Base-by-base conservation (phyloP, 768 basidiomycete species). In the Tylopilus rubrobrunneus region DNA sequence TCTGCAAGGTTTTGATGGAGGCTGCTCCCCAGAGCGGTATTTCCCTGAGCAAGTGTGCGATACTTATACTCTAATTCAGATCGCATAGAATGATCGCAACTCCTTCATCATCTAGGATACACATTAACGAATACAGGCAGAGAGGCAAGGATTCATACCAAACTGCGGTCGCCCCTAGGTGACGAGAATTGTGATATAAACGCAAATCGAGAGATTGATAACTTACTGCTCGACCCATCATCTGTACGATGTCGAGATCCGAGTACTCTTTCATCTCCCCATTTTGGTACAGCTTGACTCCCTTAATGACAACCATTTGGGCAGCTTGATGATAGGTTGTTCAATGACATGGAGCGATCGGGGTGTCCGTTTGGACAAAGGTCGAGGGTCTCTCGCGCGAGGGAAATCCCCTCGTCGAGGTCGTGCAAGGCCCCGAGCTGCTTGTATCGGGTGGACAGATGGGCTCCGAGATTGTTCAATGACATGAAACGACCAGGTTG, bases 211-310 rank as follows among this genome's bases (percentile, higher is more conserved):
- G 28, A 15, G 42, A 39, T 39, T 3, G 33, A 1, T 42, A 51
- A 47, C 84, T 68, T 66, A 91, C 90, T 41, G 94, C 94, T 45
- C 97, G 83, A 7, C 96, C 97, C 53, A 98, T 82, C 96, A 98
- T 98, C 69, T 97, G 95, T 79, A 91, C 84, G 28, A 98, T 78
- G 62, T 98, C 97, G 6, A 97, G 77, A 66, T 97, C 95, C 0
- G 88, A 87, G 68, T 97, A 97, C 61, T 98, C 94, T 33, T 78
- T 75, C 45, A 82, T 81, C 15, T 74, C 74, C 43, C 79, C 81
- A 48, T 86, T 87, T 57, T 85, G 82, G 66, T 85, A 99, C 4
- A 81, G 75, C 61, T 84, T 85, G 23, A 96, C 94, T 4, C 95
- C 96, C 62, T 92, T 92, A 62, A 99, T 87, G 56, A 98, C 82